Evolutionary conservation across 2,329 filamentous ascomycete genomes (phyloP).

Genomic region (Harringtonia lauricola): DNA sequence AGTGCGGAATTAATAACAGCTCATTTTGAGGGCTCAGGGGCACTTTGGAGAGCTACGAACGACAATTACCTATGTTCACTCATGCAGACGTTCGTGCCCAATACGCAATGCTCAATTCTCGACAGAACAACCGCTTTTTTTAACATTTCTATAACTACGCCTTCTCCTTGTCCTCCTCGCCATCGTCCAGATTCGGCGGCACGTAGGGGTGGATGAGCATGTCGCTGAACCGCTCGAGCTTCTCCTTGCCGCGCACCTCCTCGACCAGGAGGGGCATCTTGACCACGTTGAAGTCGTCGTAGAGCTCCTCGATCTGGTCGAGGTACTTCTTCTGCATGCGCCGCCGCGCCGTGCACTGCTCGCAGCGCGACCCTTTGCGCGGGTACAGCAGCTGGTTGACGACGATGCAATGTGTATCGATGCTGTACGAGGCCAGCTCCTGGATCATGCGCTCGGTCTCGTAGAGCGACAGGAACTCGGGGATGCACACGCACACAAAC

Average conservation of each 20-base stretch:
- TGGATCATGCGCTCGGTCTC: conserved; percentile 99
- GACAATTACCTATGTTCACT: too few relatives aligned
- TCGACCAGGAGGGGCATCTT: conserved; percentile 95
- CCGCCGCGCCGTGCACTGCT: conserved; percentile 86
- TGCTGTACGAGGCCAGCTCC: conserved; percentile 83
- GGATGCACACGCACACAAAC: conserved; percentile 97
- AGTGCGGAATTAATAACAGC: too few relatives aligned
- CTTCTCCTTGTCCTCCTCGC: neutral
- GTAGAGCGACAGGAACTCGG: conserved; percentile 92
- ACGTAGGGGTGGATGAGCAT: conserved; percentile 71
- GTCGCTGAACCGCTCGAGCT: conserved; percentile 78
- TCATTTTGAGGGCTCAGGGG: too few relatives aligned
- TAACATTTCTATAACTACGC: too few relatives aligned
- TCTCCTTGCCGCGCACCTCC: conserved; percentile 92
- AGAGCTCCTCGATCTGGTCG: conserved; percentile 95
- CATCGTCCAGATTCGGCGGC: conserved; percentile 35
- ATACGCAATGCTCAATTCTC: too few relatives aligned
- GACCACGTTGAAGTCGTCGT: conserved; percentile 98
- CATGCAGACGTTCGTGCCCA: too few relatives aligned
- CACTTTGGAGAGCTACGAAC: too few relatives aligned
- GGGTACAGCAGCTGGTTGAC: conserved; percentile 97
- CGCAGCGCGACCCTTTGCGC: conserved; percentile 71
- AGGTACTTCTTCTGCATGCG: conserved; percentile 99
- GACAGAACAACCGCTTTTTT: too few relatives aligned
- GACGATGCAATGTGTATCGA: conserved; percentile 95